Conservation (phyloP, 2,329 filamentous ascomycete species). For the Phyllachora maydis region DNA sequence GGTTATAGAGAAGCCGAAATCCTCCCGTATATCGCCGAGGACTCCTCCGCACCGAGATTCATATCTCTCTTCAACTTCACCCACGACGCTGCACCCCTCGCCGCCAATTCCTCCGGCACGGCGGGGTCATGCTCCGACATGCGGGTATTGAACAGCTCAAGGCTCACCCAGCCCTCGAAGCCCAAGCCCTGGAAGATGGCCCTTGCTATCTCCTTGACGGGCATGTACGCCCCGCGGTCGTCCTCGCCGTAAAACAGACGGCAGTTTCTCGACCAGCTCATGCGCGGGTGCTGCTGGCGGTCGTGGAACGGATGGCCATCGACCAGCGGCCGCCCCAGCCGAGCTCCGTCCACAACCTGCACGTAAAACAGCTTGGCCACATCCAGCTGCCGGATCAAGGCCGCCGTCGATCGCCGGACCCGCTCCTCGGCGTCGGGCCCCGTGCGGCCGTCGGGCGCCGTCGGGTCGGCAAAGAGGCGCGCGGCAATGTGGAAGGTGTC, state of each 20-base stretch:
- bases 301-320: slow-evolving; percentile 36
- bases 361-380: slow-evolving; percentile 51
- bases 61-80: slow-evolving; percentile 20
- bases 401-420: slow-evolving; percentile 29
- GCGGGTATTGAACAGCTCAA: slow-evolving; percentile 46
- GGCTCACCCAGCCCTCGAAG: slow-evolving; percentile 48
- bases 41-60: slow-evolving; percentile 7
- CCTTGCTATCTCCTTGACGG: slow-evolving; percentile 36
- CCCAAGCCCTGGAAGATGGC: slow-evolving; percentile 43
- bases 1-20: slow-evolving; percentile 14
- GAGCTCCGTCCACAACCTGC: slow-evolving; percentile 57
- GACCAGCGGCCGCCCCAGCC: slow-evolving; percentile 32
- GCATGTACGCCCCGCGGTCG: slow-evolving; percentile 44
- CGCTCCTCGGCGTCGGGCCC: slow-evolving; percentile 31
- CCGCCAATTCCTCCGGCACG: slow-evolving; percentile 28
- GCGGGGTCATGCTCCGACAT: slow-evolving; percentile 27
- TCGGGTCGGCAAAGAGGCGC: slow-evolving; percentile 49
- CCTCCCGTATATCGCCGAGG: slow-evolving; percentile 5
- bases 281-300: slow-evolving; percentile 35
- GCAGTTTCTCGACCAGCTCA: slow-evolving; percentile 66
- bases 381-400: slow-evolving; percentile 33
- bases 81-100: slow-evolving; percentile 26
- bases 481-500: slow-evolving; percentile 65
- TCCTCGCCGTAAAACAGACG: slow-evolving; percentile 46
- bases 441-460: slow-evolving; percentile 25